Conservation (phyloP, 768 basidiomycete species). For the Boletus sensibilis region DNA sequence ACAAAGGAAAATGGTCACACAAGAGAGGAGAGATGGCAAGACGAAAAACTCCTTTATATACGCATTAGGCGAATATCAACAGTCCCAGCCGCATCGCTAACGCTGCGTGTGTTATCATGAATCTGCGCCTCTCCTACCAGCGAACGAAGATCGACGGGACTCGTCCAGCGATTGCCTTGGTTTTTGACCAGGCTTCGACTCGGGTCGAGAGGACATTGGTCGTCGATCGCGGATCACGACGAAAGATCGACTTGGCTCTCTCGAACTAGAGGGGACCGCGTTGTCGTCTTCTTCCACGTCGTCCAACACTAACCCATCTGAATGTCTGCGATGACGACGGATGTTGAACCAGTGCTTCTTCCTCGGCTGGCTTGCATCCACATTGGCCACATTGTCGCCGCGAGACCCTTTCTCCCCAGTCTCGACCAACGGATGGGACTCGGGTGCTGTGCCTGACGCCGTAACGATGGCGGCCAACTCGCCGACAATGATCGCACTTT, state of each 20-base stretch:
- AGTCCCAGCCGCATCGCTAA: slow-evolving; percentile 1
- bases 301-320: slow-evolving; percentile 47
- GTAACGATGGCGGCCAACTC: slow-evolving; percentile 34
- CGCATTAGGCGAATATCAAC: slow-evolving; percentile 14
- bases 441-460: slow-evolving; percentile 16
- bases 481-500: slow-evolving; percentile 82
- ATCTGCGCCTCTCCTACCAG: slow-evolving; percentile 27
- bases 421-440: slow-evolving; percentile 24
- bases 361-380: slow-evolving; percentile 48
- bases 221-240: slow-evolving; percentile 65
- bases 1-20: slow-evolving; percentile 14
- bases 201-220: slow-evolving; percentile 36
- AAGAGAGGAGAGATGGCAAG: slow-evolving; percentile 2
- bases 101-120: slow-evolving; percentile 19
- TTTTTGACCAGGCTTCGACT: slow-evolving; percentile 22
- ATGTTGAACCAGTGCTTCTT: slow-evolving; percentile 74
- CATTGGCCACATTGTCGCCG: slow-evolving; percentile 30
- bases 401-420: slow-evolving; percentile 16
- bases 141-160: slow-evolving; percentile 28
- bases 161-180: slow-evolving; percentile 32
- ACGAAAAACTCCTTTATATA: slow-evolving; percentile 10
- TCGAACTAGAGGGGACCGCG: slow-evolving; percentile 32
- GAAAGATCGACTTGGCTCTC: slow-evolving; percentile 54
- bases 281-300: slow-evolving; percentile 19
- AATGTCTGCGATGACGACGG: slow-evolving; percentile 57